Evolutionary conservation across 1,284 basidiomycete species (phyloP).

Genomic region (Tylopilus sp.): DNA sequence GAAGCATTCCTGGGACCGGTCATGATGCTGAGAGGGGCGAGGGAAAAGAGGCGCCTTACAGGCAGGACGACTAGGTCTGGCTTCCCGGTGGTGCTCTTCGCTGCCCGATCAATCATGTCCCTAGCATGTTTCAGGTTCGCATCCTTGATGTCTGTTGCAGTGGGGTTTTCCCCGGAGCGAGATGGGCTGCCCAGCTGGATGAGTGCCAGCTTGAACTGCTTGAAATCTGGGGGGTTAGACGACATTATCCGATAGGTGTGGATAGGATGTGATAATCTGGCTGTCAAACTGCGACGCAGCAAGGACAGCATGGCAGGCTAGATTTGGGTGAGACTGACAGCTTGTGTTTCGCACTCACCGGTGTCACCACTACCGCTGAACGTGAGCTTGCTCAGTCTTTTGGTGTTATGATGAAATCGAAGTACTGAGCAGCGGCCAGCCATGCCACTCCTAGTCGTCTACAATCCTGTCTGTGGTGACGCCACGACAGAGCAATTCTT

Average conservation of each 20-base stretch:
- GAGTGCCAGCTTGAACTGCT: constrained; percentile 78
- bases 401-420: neutral
- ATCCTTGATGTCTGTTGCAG: constrained; percentile 44
- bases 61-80: constrained; percentile 87
- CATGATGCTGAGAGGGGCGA: neutral
- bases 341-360: too few species aligned
- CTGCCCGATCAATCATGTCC: constrained; percentile 73
- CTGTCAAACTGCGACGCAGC: constrained; percentile 11
- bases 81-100: constrained; percentile 43
- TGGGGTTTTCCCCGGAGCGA: constrained; percentile 36
- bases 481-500: constrained; percentile 46
- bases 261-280: neutral
- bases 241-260: constrained; percentile 25
- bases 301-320: constrained; percentile 21
- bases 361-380: neutral
- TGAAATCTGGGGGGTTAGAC: constrained; percentile 42
- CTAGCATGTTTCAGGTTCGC: constrained; percentile 76
- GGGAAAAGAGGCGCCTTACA: constrained; percentile 41
- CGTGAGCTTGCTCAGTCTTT: constrained; percentile 10
- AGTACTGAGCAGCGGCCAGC: neutral
- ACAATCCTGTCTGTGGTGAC: constrained; percentile 49
- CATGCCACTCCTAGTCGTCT: constrained; percentile 47
- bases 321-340: neutral
- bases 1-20: constrained; percentile 78
- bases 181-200: constrained; percentile 77